A percentile compares a stretch with the other conserved stretches of the same genome.
Evolutionary conservation across 2,329 filamentous ascomycete species (phyloP).

Genomic region (Nannizziopsis barbatae): DNA sequence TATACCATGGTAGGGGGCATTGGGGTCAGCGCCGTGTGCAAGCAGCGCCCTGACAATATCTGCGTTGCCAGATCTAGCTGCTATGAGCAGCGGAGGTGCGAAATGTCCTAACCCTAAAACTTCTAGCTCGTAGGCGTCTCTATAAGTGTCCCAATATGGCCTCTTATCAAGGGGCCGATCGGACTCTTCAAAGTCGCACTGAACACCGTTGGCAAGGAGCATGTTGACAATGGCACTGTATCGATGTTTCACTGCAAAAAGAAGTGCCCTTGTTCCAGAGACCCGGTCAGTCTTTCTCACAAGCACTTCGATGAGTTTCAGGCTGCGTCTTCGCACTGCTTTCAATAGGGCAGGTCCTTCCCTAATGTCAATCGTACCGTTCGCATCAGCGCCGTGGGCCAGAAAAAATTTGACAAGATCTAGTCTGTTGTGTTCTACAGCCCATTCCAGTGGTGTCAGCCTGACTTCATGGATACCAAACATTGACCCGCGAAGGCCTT

Average conservation of each 20-base stretch:
- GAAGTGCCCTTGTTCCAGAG: constrained; percentile 14
- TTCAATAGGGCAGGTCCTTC: constrained; percentile 13
- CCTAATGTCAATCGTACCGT: constrained; percentile 7
- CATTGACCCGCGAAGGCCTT: not conserved
- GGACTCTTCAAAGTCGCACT: constrained; percentile 17
- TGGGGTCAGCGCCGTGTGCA: constrained; percentile 15
- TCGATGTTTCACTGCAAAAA: constrained; percentile 14
- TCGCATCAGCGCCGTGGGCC: constrained; percentile 14
- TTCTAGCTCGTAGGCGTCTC: not conserved
- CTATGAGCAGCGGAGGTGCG: constrained; percentile 12
- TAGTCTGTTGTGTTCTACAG: constrained; percentile 12
- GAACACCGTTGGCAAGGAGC: constrained; percentile 15
- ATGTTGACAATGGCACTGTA: constrained; percentile 15
- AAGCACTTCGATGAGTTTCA: constrained; percentile 14
- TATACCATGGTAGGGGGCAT: constrained; percentile 15
- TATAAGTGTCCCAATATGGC: constrained; percentile 5
- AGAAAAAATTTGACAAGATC: constrained; percentile 15
- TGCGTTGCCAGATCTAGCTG: constrained; percentile 13
- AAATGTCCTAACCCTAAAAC: constrained; percentile 10
- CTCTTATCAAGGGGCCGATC: constrained; percentile 15
- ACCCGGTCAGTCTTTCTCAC: constrained; percentile 14
- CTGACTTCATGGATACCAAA: constrained; percentile 1
- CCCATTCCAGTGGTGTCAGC: constrained; percentile 14
- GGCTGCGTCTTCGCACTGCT: constrained; percentile 15
- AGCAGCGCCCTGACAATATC: constrained; percentile 15